Percentiles rank a stretch among this genome's conserved stretches.
Evolutionary conservation across 306 rosid species (phyloP).

Genomic region (Urtica urens): DNA sequence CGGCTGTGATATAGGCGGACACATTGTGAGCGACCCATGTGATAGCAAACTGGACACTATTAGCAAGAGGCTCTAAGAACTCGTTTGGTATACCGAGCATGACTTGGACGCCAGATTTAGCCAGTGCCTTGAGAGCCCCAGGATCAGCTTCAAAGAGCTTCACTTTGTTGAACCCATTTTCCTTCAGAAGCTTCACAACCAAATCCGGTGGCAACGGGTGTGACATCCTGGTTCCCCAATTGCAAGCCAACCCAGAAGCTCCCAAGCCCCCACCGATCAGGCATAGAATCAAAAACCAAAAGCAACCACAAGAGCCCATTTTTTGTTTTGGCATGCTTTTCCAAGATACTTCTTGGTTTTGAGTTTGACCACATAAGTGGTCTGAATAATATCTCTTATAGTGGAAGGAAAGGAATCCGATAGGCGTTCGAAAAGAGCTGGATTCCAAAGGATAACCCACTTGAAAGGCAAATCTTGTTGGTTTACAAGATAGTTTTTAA

Average conservation of each 20-base stretch:
- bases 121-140: conserved; percentile 62
- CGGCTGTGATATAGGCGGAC: conserved; percentile 43
- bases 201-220: conserved; percentile 60
- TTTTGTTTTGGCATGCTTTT: conserved; percentile 6
- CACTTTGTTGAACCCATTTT: conserved; percentile 72
- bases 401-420: conserved; percentile 62
- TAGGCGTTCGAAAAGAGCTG: conserved; percentile 29
- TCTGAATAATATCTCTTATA: conserved; percentile 31
- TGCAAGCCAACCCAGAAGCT: conserved; percentile 47
- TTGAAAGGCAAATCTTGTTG: conserved; percentile 12
- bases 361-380: conserved; percentile 1
- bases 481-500: conserved; percentile 20
- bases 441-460: conserved; percentile 34
- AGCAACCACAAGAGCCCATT: conserved; percentile 39
- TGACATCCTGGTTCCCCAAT: conserved; percentile 73
- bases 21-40: conserved; percentile 73
- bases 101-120: conserved; percentile 59
- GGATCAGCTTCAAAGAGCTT: conserved; percentile 92
- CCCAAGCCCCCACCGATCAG: conserved; percentile 34
- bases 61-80: conserved; percentile 51
- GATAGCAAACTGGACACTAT: conserved; percentile 49
- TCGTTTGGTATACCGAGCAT: conserved; percentile 93
- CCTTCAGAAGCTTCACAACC: conserved; percentile 61
- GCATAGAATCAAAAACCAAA: conserved; percentile 28
- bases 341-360: too few species aligned